Percentiles rank a stretch among this genome's conserved stretches.
These are phyloP conservation scores for Trichoderma oligosporum DNA, from an alignment of 2,329 filamentous ascomycete species.

Conservation along the genomic window DNA sequence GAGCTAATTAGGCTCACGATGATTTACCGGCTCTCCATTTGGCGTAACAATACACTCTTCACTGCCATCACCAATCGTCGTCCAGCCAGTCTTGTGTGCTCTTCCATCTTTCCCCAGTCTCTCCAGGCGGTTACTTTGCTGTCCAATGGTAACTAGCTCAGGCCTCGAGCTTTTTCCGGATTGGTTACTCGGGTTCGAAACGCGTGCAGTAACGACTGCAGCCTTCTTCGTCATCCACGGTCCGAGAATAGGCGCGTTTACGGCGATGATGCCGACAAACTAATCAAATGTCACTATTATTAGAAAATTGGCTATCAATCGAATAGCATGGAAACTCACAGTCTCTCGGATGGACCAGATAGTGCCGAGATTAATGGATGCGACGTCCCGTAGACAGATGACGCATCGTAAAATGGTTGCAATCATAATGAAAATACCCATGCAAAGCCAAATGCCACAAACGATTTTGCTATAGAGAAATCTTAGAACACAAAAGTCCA, in stretches of 20 bases:
- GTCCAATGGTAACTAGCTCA: conserved; percentile 24
- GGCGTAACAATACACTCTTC: conserved; percentile 23
- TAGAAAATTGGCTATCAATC: neutral
- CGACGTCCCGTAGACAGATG: conserved; percentile 23
- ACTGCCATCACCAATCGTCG: conserved; percentile 23
- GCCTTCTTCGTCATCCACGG: conserved; percentile 26
- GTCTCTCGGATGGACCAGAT: conserved; percentile 30
- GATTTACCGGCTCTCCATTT: neutral
- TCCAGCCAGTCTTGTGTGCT: conserved; percentile 22
- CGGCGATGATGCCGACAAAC: conserved; percentile 27
- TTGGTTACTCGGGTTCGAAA: neutral
- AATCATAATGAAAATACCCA: conserved; percentile 27
- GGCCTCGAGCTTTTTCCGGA: neutral
- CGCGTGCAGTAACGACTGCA: conserved; percentile 10
- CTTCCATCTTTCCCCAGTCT: conserved; percentile 21
- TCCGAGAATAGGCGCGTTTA: conserved; percentile 26
- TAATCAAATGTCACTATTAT: neutral
- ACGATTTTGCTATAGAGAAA: conserved; percentile 22
- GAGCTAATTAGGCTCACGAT: neutral
- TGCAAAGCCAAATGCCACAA: conserved; percentile 26
- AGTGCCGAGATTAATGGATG: conserved; percentile 25
- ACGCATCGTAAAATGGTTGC: conserved; percentile 26
- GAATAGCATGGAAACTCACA: conserved; percentile 7
- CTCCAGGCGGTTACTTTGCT: conserved; percentile 21
- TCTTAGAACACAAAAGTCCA: neutral